A percentile compares a stretch with the other conserved stretches of the same genome.
Evolutionary conservation across 306 rosid species (phyloP).

Genomic region (Biancaea sappan): DNA sequence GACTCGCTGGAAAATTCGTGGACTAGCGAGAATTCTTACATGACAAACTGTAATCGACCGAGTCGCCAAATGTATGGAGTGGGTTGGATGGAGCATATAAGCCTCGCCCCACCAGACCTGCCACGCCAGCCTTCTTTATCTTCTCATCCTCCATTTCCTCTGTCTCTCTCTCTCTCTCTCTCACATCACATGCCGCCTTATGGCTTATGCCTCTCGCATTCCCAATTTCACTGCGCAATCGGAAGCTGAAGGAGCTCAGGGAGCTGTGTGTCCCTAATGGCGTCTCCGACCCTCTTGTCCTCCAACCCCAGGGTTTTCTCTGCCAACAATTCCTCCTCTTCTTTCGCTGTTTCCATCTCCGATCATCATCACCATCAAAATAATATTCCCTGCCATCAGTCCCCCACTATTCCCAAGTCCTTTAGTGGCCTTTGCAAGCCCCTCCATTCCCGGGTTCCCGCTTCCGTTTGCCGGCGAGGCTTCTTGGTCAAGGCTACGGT

Average conservation of each 20-base stretch:
- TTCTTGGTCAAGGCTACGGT: slow-evolving; percentile 76
- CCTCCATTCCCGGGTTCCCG: slow-evolving; percentile 48
- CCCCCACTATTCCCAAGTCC: slow-evolving; percentile 63
- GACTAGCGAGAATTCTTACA: neutral
- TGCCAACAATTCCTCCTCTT: slow-evolving; percentile 17
- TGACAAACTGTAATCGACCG: neutral
- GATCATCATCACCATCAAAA: slow-evolving; percentile 33
- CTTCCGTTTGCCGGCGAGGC: slow-evolving; percentile 51
- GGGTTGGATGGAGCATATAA: neutral
- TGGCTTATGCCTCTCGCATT: neutral
- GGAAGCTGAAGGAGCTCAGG: neutral
- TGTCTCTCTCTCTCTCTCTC: too few relatives aligned
- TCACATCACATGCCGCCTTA: neutral
- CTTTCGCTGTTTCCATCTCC: slow-evolving; percentile 39
- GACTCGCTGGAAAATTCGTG: too few relatives aligned
- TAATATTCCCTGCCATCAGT: slow-evolving; percentile 39
- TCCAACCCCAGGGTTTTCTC: slow-evolving; percentile 52
- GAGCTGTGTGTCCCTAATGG: slow-evolving; percentile 39
- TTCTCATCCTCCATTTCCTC: slow-evolving; percentile 30
- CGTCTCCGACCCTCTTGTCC: slow-evolving; percentile 67
- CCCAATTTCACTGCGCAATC: neutral
- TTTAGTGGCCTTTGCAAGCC: slow-evolving; percentile 67
- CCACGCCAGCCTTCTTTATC: slow-evolving; percentile 34
- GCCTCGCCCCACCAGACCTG: slow-evolving; percentile 24
- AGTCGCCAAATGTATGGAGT: neutral